Base-by-base conservation (phyloP, 1,284 basidiomycete species). In the Xerocomus tenax region DNA sequence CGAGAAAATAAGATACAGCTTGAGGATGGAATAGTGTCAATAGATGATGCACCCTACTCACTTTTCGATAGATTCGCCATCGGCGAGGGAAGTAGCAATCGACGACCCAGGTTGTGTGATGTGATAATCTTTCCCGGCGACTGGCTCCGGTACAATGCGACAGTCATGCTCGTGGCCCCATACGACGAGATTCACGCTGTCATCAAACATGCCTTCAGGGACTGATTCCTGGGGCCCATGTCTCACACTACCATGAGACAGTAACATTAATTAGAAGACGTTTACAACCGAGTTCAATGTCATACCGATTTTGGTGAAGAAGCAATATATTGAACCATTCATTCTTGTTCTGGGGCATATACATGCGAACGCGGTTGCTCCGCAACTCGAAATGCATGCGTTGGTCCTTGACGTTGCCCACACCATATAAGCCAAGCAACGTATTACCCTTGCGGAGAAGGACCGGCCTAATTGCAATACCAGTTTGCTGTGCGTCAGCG, bases 151-250 rank as follows among this genome's bases (percentile, higher is more conserved):
- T 2, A 81, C 73, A 53, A 98, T 92, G 23, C 91, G 81, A 64
- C 94, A 97, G 67, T 98, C 95, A 65, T 99, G 96, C 67, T 99
- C 96, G 65, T 99, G 96, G 1, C 96, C 95, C 95, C 95, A 98
- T 0, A 98, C 76, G 8, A 99, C 90, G 5, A 98, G 76, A 62
- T 96, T 83, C 51, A 98, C 78, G 58, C 85, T 90, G 63, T 98
- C 91, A 63, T 98, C 95, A 61, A 98, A 98, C 81, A 96, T 90
- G 52, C 88, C 87, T 63, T 98, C 96, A 3, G 94, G 93, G 0
- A 98, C 93, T 21, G 78, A 89, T 58, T 92, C 87, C 64, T 96
- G 91, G 3, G 91, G 90, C 1, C 91, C 91, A 64, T 94, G 94
- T 54, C 90, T 87, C 3, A 96, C 94, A 16, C 93, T 96, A 55